Percentiles rank a stretch among this genome's conserved stretches.
Evolutionary conservation across 2,329 filamentous ascomycete genomes (phyloP).

Genomic region (Hymenoscyphus albidus): DNA sequence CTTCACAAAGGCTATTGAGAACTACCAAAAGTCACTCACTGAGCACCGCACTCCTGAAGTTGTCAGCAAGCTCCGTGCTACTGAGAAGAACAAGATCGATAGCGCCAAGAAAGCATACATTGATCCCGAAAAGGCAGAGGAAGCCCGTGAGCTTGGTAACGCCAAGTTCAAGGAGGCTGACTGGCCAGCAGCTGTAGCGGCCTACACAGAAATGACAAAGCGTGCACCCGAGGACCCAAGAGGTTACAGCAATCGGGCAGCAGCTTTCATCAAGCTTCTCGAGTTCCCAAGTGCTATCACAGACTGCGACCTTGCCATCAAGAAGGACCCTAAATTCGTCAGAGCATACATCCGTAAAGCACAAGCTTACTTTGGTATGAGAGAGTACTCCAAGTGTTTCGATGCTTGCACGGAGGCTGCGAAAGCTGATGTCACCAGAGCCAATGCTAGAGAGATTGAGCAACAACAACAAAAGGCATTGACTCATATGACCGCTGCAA

Average conservation of each 20-base stretch:
- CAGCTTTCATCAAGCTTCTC: constrained; percentile 93
- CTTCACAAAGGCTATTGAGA: constrained; percentile 72
- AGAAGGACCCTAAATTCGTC: constrained; percentile 88
- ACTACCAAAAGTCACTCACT: constrained; percentile 90
- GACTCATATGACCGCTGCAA: constrained; percentile 80
- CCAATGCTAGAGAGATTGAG: constrained; percentile 88
- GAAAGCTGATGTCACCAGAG: constrained; percentile 69
- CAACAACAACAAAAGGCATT: constrained; percentile 91
- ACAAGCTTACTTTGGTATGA: constrained; percentile 94
- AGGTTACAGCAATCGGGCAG: constrained; percentile 95
- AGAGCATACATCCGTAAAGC: constrained; percentile 95
- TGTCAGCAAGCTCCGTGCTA: constrained; percentile 83
- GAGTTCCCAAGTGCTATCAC: constrained; percentile 90
- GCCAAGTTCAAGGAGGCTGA: constrained; percentile 95
- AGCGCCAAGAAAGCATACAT: constrained; percentile 76
- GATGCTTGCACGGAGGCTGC: constrained; percentile 82
- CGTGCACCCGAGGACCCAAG: constrained; percentile 87
- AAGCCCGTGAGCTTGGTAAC: constrained; percentile 91
- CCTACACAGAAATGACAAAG: constrained; percentile 96
- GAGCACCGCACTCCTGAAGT: constrained; percentile 96
- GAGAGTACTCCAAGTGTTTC: constrained; percentile 92
- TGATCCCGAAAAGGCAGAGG: constrained; percentile 86
- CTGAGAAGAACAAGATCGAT: constrained; percentile 82
- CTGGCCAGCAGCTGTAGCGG: constrained; percentile 90
- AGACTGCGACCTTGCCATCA: constrained; percentile 88